A percentile compares a stretch with the other conserved stretches of the same genome.
These are phyloP conservation scores for Trametes sp. DNA, from an alignment of 1,284 basidiomycete genomes.

Conservation along the genomic window DNA sequence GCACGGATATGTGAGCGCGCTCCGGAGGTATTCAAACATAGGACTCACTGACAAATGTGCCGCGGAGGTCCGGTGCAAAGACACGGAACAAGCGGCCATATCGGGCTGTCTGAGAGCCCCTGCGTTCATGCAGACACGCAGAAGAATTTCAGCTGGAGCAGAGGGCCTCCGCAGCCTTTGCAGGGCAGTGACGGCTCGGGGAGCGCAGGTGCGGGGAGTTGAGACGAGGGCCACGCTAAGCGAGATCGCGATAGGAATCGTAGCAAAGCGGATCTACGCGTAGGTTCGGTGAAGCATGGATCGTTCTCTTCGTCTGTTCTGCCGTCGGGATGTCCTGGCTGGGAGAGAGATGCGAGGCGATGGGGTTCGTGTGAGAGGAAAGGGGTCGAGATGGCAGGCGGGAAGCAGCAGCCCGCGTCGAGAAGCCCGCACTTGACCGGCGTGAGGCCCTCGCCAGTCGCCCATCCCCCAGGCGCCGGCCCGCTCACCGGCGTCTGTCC, in stretches of 20 bases:
- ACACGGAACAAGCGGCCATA: background rate
- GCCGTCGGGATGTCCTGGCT: slow-evolving; percentile 12
- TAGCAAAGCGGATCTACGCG: slow-evolving; percentile 14
- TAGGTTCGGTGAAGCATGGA: slow-evolving; percentile 9
- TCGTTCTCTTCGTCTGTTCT: slow-evolving; percentile 19
- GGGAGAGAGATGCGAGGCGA: background rate
- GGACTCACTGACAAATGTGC: slow-evolving; percentile 7
- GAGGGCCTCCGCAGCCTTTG: background rate
- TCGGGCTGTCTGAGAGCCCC: background rate
- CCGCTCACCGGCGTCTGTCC: slow-evolving; percentile 34
- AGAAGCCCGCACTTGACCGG: background rate
- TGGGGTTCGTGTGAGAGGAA: slow-evolving; percentile 14
- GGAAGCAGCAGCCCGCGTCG: slow-evolving; percentile 1
- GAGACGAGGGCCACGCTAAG: background rate
- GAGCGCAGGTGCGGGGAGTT: background rate
- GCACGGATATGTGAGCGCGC: slow-evolving; percentile 1
- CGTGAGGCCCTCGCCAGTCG: slow-evolving; percentile 1
- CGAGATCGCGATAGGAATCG: slow-evolving; percentile 30
- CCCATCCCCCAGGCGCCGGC: slow-evolving; percentile 23
- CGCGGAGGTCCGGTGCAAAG: slow-evolving; percentile 11
- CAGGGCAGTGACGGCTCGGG: background rate
- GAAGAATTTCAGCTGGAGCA: background rate
- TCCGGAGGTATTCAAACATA: background rate
- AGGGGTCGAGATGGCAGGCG: slow-evolving; percentile 16
- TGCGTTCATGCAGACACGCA: background rate